Evolutionary conservation across 352 stramenopile genomes (phyloP), one percentile per base, ranked within the genome.

Genomic region (Peronospora belbahrii): DNA sequence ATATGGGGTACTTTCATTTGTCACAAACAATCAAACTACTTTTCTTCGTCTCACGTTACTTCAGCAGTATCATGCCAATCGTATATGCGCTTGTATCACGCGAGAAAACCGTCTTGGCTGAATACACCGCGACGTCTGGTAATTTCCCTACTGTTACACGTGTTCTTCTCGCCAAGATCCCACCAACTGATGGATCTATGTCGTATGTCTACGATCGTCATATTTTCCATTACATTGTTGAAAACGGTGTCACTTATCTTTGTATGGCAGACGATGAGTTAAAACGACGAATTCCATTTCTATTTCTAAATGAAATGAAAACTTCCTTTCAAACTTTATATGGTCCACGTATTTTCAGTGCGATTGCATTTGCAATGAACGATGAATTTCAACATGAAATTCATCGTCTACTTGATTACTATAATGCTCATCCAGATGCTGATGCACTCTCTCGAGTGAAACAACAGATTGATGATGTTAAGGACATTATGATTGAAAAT

Each of bases 401-500:
- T 45, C 76, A 91, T 23, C 78, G 93, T 25, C 83, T 96, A 8
- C 42, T 90, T 47, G 81, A 93, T 34, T 90, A 87, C 24, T 93
- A 88, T 60, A 93, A 90, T 48, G 72, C 78, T 8, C 77, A 92
- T 46, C 85, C 93, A 3, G 79, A 96, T 24, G 82, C 94, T 18
- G 94, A 98, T 65, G 88, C 86, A 46, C 84, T 98, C 45, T 86
- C 80, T 19, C 59, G 70, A 2, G 93, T 98, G 22, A 87, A 97
- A 65, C 83, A 86, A 55, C 93, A 98, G 74, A 92, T 99, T 44
- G 94, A 98, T 57, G 89, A 98, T 37, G 95, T 99, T 2, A 98
- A 98, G 60, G 89, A 96, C 58, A 88, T 97, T 42, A 98, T 99
- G 94, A 86, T 99, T 24, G 85, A 98, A 60, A 99, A 99, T 65